Percentiles rank a stretch among this genome's conserved stretches.
These are phyloP conservation scores for Chytriomyces sp. DNA, from an alignment of 192 early-diverging fungal genomes.

Conservation along the genomic window DNA sequence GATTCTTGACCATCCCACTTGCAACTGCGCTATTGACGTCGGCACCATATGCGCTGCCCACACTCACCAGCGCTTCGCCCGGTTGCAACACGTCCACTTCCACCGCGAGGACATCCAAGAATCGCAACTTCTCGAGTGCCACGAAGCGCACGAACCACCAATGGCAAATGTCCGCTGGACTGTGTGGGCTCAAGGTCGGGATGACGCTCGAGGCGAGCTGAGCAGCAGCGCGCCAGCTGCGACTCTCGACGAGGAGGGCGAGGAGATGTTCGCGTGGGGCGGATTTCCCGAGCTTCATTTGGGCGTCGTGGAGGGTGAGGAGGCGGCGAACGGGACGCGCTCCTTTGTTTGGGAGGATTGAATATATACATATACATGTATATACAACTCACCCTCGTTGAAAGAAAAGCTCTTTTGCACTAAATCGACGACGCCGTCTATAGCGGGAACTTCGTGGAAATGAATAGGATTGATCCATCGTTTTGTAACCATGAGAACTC, in stretches of 20 bases:
- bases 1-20: conserved; percentile 36
- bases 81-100: conserved; percentile 34
- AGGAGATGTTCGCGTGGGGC: conserved; percentile 24
- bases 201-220: conserved; percentile 33
- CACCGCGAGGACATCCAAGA: conserved; percentile 34
- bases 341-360: conserved; percentile 8
- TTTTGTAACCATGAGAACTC: conserved; percentile 17
- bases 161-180: conserved; percentile 37
- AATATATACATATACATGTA: conserved; percentile 12
- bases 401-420: conserved; percentile 37
- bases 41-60: conserved; percentile 23
- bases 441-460: conserved; percentile 45
- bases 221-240: conserved; percentile 44
- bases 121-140: conserved; percentile 38
- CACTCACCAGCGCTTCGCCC: conserved; percentile 6
- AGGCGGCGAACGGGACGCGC: not conserved
- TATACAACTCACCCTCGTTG: conserved; percentile 5
- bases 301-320: conserved; percentile 9
- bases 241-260: conserved; percentile 22
- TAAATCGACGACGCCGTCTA: conserved; percentile 42
- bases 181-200: conserved; percentile 25
- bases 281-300: conserved; percentile 25
- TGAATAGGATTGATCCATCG: conserved; percentile 37
- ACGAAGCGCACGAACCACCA: conserved; percentile 40
- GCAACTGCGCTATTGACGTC: conserved; percentile 33